phyloP scores from a whole-genome alignment of 805 yeast genomes.

The Ogataea chonburiensis region DNA sequence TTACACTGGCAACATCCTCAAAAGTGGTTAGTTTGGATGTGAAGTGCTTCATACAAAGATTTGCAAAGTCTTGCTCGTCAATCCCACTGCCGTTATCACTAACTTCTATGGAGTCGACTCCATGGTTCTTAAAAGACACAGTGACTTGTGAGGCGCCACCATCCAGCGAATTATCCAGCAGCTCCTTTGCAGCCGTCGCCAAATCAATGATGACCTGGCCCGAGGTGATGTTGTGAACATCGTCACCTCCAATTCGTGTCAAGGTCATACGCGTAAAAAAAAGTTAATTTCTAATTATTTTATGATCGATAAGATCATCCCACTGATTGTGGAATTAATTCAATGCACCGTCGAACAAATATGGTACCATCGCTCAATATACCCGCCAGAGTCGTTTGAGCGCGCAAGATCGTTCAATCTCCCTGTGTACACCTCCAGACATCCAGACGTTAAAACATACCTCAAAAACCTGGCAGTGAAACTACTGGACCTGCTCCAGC shows the following conservation, averaged over 20 bases:
- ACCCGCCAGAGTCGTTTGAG: conserved; percentile 51
- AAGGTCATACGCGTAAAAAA: conserved; percentile 28
- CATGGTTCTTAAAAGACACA: conserved; percentile 65
- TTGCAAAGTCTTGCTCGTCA: conserved; percentile 45
- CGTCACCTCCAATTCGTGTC: conserved; percentile 43
- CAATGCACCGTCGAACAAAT: conserved; percentile 53
- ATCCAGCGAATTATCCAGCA: conserved; percentile 85
- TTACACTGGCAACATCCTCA: conserved; percentile 50
- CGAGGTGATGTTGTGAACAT: conserved; percentile 77
- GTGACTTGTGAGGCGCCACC: conserved; percentile 71
- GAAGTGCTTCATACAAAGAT: conserved; percentile 58
- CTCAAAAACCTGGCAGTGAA: conserved; percentile 35
- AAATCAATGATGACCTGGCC: conserved; percentile 91
- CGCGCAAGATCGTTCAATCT: conserved; percentile 43
- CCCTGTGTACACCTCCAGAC: conserved; percentile 43
- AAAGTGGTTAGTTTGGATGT: conserved; percentile 64
- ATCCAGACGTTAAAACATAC: conserved; percentile 43
- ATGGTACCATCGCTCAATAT: conserved; percentile 50
- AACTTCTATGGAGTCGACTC: conserved; percentile 67
- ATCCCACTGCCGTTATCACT: conserved; percentile 72
- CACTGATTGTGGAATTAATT: conserved; percentile 47
- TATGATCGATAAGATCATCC: conserved; percentile 25
- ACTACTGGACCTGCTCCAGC: conserved; percentile 16
- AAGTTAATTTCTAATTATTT: background rate
- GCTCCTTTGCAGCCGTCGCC: conserved; percentile 75